Base-by-base conservation (phyloP, 495 filamentous ascomycete genomes). In the Thermothielavioides terrestris region DNA sequence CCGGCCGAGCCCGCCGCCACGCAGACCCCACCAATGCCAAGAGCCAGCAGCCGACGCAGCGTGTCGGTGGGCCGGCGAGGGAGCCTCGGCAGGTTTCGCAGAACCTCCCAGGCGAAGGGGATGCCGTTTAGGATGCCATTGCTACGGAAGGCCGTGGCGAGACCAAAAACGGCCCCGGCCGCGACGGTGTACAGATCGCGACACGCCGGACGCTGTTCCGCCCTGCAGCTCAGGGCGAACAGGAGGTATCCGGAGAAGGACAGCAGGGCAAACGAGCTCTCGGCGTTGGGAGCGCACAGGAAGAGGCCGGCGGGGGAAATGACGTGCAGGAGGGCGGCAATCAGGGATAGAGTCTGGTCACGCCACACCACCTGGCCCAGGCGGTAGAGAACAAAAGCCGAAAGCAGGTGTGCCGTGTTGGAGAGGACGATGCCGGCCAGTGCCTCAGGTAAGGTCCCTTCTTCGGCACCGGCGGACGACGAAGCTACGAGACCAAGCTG, bases 101-200 rank as follows among this genome's bases (percentile, higher is more conserved):
- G 6, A 4, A 69, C 54, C 12, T 73, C 71, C 46, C 60, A 61
- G 3, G 69, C 69, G 38, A 76, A 75, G 1, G 65, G 68, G 20
- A 86, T 57, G 6, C 92, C 92, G 64, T 87, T 94, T 2, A 97
- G 70, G 21, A 95, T 64, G 4, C 88, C 92, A 67, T 98, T 98
- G 56, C 85, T 88, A 40, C 92, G 82, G 37, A 94, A 81, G 10
- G 77, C 78, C 2, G 82, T 83, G 1, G 89, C 86, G 18, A 81
- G 54, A 0, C 83, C 85, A 61, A 96, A 89, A n/a, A 79, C 52
- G 5, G 78, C 52, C 4, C 86, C 86, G 2, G 83, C 74, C 6
- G 70, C 43, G 25, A 94, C 35, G 18, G 56, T 42, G 82, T 60
- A 50, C 65, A 70, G 27, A 70, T 52, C 61, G 80, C 74, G 51